Evolutionary conservation across 2,329 filamentous ascomycete genomes (phyloP).

Genomic region (Paraphoma sp.): DNA sequence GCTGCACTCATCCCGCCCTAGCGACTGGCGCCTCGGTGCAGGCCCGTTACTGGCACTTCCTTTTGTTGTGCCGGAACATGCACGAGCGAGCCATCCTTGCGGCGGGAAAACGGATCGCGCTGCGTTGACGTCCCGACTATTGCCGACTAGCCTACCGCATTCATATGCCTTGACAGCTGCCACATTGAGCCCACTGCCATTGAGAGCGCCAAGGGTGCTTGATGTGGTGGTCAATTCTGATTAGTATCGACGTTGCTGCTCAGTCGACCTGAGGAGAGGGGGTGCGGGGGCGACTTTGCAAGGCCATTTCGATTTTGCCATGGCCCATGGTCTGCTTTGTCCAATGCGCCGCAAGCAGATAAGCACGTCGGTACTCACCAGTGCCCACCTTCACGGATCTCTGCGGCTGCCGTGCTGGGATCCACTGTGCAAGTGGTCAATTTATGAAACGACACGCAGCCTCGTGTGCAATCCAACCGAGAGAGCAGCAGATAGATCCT

Average conservation of each 20-base stretch:
- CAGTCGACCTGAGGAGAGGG: not conserved
- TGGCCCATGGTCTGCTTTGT: not conserved
- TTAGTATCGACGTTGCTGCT: not conserved
- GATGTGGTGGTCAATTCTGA: not conserved
- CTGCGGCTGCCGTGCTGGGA: not conserved
- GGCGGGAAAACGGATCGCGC: conserved; percentile 29
- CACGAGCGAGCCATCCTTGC: conserved; percentile 20
- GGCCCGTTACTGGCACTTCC: conserved; percentile 16
- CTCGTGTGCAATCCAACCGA: no score
- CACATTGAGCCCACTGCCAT: not conserved
- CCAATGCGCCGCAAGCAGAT: conserved; percentile 7
- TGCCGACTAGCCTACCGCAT: conserved; percentile 17
- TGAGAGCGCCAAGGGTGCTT: not conserved
- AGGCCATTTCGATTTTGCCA: not conserved
- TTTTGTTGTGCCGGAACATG: conserved; percentile 16
- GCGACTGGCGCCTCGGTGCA: conserved; percentile 8
- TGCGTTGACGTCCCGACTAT: conserved; percentile 23
- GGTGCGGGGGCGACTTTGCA: not conserved
- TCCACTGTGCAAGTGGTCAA: not conserved
- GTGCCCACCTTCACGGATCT: not conserved
- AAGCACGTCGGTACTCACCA: not conserved
- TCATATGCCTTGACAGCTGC: conserved; percentile 2
- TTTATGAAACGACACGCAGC: not conserved
- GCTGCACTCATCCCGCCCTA: not conserved
- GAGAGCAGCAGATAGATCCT: no score